Evolutionary conservation across 2,329 filamentous ascomycete genomes (phyloP), one percentile per base, ranked within the genome.

Genomic region (Ophiostoma pallidulum): DNA sequence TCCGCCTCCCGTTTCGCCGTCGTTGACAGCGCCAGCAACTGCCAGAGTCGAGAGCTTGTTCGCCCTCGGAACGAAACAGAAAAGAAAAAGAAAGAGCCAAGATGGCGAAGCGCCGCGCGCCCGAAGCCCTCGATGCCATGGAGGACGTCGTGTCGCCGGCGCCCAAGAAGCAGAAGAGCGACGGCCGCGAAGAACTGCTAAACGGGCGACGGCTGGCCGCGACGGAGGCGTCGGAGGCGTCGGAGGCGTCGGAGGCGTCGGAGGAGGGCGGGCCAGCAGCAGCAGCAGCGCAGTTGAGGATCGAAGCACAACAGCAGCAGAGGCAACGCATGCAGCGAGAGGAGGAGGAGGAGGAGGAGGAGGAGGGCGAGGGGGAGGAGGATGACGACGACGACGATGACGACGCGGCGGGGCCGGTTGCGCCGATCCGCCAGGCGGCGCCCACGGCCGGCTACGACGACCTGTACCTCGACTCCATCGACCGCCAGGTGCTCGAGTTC

Each of bases 401-500:
- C 6, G 63, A 66, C 26, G 66, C 66, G n/a, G 62, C 65, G 6
- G 63, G 65, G 22, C 59, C 64, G 29, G 59, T 61, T 40, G 72
- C 67, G n/a, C 71, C 75, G 18, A 71, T 72, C 55, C 80, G 87
- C 54, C 89, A 95, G 64, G 72, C 73, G 42, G 86, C 84, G 38
- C 89, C 91, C 14, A 78, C 86, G 29, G 85, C 85, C 62, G 91
- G 91, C 53, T 98, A 96, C 70, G 83, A 85, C 59, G 91, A 98
- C 64, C 80, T 98, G 24, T 98, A 98, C 64, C 85, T 98, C 57
- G 92, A 98, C 70, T 97, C 92, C 12, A 94, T 98, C 67, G 82
- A 95, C 65, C 86, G 92, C 59, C 80, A 83, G 60, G 82, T 95
- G 40, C 81, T 97, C 48, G 92, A 98, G 66, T 97, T 97, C 63